These are phyloP conservation scores for Alliaria petiolata DNA, from an alignment of 345 rosid genomes.

Conservation along the genomic window DNA sequence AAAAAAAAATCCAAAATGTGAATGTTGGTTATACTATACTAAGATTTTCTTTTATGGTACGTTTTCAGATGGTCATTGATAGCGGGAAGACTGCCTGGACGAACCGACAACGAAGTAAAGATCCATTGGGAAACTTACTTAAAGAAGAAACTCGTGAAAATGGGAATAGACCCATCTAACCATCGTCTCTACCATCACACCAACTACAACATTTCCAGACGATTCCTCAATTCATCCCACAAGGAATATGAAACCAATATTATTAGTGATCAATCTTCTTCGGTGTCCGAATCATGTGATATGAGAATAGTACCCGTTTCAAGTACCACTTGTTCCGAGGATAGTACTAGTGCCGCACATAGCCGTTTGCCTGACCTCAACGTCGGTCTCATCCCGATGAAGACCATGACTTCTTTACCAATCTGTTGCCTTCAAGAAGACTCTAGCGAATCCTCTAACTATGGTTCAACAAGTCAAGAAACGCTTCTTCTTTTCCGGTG, in stretches of 20 bases:
- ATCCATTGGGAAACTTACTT: slow-evolving; percentile 77
- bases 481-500: slow-evolving; percentile 28
- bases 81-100: slow-evolving; percentile 86
- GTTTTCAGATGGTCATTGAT: slow-evolving; percentile 70
- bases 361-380: slow-evolving; percentile 29
- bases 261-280: slow-evolving; percentile 27
- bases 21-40: background rate
- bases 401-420: background rate
- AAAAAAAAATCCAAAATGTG: background rate
- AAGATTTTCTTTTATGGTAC: background rate
- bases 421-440: slow-evolving; percentile 1
- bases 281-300: slow-evolving; percentile 21
- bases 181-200: slow-evolving; percentile 43
- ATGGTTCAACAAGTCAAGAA: slow-evolving; percentile 19
- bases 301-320: background rate
- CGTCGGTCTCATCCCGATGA: slow-evolving; percentile 11
- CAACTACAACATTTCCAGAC: slow-evolving; percentile 2
- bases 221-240: slow-evolving; percentile 21
- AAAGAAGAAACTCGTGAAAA: slow-evolving; percentile 52
- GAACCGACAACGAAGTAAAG: slow-evolving; percentile 72
- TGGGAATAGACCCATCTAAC: slow-evolving; percentile 82
- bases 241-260: slow-evolving; percentile 19
- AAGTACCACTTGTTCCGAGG: background rate
- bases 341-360: background rate
- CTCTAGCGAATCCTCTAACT: slow-evolving; percentile 3